Evolutionary conservation across 2,329 filamentous ascomycete genomes (phyloP).

Genomic region (Lecanicillium sp.): DNA sequence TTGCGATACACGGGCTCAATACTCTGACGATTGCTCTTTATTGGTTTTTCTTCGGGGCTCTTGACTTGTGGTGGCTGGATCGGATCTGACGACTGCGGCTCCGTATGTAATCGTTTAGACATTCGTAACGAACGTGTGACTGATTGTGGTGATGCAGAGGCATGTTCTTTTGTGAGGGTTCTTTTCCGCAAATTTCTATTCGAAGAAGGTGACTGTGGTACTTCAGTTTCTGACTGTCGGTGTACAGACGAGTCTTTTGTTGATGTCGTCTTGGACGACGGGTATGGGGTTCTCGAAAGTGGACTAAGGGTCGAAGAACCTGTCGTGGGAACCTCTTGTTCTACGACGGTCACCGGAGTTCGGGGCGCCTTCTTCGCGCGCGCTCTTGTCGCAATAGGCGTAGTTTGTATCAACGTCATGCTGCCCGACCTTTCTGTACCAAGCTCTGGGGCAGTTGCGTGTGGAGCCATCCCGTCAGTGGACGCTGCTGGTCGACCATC

Average conservation of each 20-base stretch:
- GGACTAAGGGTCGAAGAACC: constrained; percentile 23
- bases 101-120: constrained; percentile 1
- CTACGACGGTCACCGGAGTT: too few species aligned
- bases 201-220: constrained; percentile 15
- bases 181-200: constrained; percentile 8
- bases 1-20: constrained; percentile 16
- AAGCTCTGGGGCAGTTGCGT: too few species aligned
- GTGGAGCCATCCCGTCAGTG: too few species aligned
- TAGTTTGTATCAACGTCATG: neutral
- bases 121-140: constrained; percentile 3
- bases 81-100: constrained; percentile 4
- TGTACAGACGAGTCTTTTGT: constrained; percentile 23
- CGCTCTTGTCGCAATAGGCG: neutral
- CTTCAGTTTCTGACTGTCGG: constrained; percentile 14
- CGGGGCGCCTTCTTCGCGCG: too few species aligned
- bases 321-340: neutral
- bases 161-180: neutral
- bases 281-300: constrained; percentile 29
- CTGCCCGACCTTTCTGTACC: neutral
- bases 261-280: constrained; percentile 27
- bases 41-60: neutral
- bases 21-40: constrained; percentile 18
- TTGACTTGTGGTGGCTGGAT: constrained; percentile 2
- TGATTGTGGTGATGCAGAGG: neutral
- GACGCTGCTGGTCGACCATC: too few species aligned